Base-by-base conservation (phyloP, 305 asterid genomes). In the Rubia occidens region DNA sequence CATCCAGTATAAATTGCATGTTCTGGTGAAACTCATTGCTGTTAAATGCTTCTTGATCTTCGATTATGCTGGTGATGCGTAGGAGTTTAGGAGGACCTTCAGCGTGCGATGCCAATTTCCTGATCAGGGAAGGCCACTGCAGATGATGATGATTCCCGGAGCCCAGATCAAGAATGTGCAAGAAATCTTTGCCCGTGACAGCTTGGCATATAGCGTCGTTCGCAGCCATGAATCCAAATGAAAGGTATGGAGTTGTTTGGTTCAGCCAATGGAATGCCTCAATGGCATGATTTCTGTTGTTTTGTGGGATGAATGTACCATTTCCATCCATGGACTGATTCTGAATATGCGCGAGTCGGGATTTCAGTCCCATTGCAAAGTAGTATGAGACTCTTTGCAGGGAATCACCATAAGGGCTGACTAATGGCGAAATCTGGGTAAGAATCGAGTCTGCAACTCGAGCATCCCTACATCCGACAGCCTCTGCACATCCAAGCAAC, bases 401-500 rank as follows among this genome's bases (percentile, higher is more conserved):
- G 1, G 95, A 85, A 66, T 84, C 84, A 0, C 91, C 91, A 71
- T 72, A 85, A 40, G 84, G 82, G 70, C 66, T 68, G 1, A 81
- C 82, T 0, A 78, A 44, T 35, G 85, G 82, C 80, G 84, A 81
- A 39, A 87, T 81, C 72, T 80, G 85, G 14, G 65, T 39, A 20
- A 87, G 74, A 32, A 85, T 64, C 10, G 88, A 74, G 39, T 73
- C 51, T 13, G 88, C 87, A n/a, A 85, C 84, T 0, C 37, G 76
- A 11, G 77, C 70, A 60, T 87, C 95, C 77, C 89, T 75, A 29
- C 89, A 85, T 17, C 89, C 88, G 32, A 87, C 81, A 3, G 89
- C 95, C 82, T 87, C 91, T 0, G 95, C 90, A 47, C 91, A 87
- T 58, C 85, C 88, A 62, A 87, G 71, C 35, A 87, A 72, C 24